A percentile compares a stretch with the other conserved stretches of the same genome.
These are phyloP conservation scores for Zasmidium angulare DNA, from an alignment of 2,329 filamentous ascomycete genomes.

Conservation along the genomic window DNA sequence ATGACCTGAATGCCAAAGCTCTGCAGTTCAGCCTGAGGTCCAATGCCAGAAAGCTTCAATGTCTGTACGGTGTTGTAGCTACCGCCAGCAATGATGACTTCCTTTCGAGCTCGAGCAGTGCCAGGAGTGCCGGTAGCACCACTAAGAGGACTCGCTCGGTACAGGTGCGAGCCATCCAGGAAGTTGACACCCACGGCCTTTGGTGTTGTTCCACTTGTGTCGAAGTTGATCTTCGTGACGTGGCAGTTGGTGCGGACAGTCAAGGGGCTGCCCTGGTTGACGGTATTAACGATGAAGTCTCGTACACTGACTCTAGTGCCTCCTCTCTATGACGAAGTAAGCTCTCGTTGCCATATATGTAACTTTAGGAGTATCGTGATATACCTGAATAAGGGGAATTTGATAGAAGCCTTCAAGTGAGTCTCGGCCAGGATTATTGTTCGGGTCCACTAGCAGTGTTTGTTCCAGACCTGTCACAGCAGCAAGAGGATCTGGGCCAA, in stretches of 20 bases:
- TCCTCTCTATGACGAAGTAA: slow-evolving; percentile 22
- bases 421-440: slow-evolving; percentile 45
- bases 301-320: slow-evolving; percentile 56
- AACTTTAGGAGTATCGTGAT: background rate
- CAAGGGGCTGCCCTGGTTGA: slow-evolving; percentile 53
- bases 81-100: slow-evolving; percentile 48
- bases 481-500: slow-evolving; percentile 37
- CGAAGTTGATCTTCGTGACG: slow-evolving; percentile 65
- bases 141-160: slow-evolving; percentile 38
- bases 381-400: slow-evolving; percentile 54
- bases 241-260: slow-evolving; percentile 60
- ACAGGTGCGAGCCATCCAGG: slow-evolving; percentile 39
- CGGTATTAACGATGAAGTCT: slow-evolving; percentile 55
- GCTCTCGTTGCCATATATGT: background rate
- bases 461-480: slow-evolving; percentile 47
- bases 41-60: slow-evolving; percentile 63
- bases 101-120: slow-evolving; percentile 41
- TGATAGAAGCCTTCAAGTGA: slow-evolving; percentile 54
- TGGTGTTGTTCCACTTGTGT: slow-evolving; percentile 53
- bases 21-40: slow-evolving; percentile 54
- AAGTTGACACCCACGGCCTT: slow-evolving; percentile 46
- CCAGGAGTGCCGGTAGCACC: slow-evolving; percentile 39
- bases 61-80: slow-evolving; percentile 65
- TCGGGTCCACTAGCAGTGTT: slow-evolving; percentile 50
- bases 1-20: slow-evolving; percentile 55